A percentile compares a stretch with the other conserved stretches of the same genome.
Conservation (phyloP, 257 asterid species). For the Solanum corneliomulleri region DNA sequence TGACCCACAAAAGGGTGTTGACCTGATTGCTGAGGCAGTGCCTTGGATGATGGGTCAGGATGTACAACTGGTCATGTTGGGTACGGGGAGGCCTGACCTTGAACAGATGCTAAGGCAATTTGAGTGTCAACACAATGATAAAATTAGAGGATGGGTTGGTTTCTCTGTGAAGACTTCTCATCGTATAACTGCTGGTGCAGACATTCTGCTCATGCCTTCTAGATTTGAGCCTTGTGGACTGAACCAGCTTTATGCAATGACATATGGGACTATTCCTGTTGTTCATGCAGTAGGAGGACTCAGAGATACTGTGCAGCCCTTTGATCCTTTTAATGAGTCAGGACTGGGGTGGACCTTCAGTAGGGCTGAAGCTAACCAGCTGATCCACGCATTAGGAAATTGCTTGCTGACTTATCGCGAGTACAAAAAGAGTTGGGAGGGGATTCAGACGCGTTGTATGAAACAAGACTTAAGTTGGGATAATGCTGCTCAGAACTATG, state of each 20-base stretch:
- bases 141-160: slow-evolving; percentile 86
- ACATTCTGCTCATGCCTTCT: slow-evolving; percentile 85
- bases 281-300: slow-evolving; percentile 95
- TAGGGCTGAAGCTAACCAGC: slow-evolving; percentile 42
- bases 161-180: slow-evolving; percentile 83
- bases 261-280: slow-evolving; percentile 81
- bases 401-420: slow-evolving; percentile 66
- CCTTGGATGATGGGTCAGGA: slow-evolving; percentile 92
- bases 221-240: slow-evolving; percentile 96
- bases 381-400: slow-evolving; percentile 65
- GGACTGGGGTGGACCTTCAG: slow-evolving; percentile 91
- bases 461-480: slow-evolving; percentile 84
- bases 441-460: slow-evolving; percentile 85
- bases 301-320: slow-evolving; percentile 80
- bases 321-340: slow-evolving; percentile 69
- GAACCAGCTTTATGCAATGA: slow-evolving; percentile 93
- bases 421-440: slow-evolving; percentile 82
- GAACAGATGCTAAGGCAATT: slow-evolving; percentile 68
- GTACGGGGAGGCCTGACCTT: slow-evolving; percentile 73
- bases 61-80: slow-evolving; percentile 84
- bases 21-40: slow-evolving; percentile 73
- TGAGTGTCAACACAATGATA: slow-evolving; percentile 49
- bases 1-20: slow-evolving; percentile 86
- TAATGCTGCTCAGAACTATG: slow-evolving; percentile 72
- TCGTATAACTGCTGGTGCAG: slow-evolving; percentile 83